A percentile compares a stretch with the other conserved stretches of the same genome.
Evolutionary conservation across 1,139 yeast genomes (phyloP).

Genomic region (Nakaseomyces kungkrabaensis): DNA sequence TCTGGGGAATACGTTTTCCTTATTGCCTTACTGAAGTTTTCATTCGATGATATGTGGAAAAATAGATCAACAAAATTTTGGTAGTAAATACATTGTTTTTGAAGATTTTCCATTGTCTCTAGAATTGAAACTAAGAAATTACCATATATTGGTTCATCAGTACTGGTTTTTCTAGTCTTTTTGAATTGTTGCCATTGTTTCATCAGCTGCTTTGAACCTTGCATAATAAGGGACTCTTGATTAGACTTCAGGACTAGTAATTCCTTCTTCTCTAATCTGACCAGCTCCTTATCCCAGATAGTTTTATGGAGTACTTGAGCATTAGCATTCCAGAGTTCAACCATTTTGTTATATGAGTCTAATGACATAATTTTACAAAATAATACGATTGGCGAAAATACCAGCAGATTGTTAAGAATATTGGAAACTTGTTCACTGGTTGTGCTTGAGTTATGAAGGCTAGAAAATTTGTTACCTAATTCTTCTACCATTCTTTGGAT

Average conservation of each 20-base stretch:
- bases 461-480: conserved; percentile 37
- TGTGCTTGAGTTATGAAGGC: conserved; percentile 29
- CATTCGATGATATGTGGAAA: conserved; percentile 50
- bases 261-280: conserved; percentile 6
- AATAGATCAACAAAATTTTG: conserved; percentile 57
- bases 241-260: not conserved
- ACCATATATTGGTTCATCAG: conserved; percentile 10
- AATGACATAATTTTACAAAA: conserved; percentile 54
- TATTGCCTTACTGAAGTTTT: conserved; percentile 43
- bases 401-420: conserved; percentile 38
- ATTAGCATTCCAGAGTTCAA: conserved; percentile 27
- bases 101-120: conserved; percentile 29
- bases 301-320: conserved; percentile 16
- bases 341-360: conserved; percentile 34
- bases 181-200: conserved; percentile 19
- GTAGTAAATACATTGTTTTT: conserved; percentile 41
- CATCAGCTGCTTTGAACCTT: conserved; percentile 1
- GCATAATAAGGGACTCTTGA: not conserved
- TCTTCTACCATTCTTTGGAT: conserved; percentile 40
- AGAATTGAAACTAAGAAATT: conserved; percentile 11
- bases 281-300: conserved; percentile 15
- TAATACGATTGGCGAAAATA: conserved; percentile 52
- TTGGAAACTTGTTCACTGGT: conserved; percentile 21
- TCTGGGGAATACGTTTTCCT: conserved; percentile 32
- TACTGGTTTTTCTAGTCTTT: conserved; percentile 9